Conservation (phyloP, 257 asterid genomes). For the Solanum sitiens region DNA sequence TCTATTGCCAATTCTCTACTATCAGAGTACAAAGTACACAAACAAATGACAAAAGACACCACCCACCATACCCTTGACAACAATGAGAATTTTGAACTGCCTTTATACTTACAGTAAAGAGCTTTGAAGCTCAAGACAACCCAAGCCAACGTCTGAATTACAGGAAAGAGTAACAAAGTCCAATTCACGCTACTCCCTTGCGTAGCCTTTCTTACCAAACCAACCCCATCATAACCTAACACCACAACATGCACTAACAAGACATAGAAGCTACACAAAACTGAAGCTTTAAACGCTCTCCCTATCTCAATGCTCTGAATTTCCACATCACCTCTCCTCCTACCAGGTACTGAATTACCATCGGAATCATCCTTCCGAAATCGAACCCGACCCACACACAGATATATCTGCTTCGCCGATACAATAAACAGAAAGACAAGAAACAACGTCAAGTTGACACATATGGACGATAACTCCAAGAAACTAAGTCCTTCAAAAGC, state of each 20-base stretch:
- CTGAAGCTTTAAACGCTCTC: conserved; percentile 44
- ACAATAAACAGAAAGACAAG: conserved; percentile 56
- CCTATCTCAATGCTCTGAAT: conserved; percentile 38
- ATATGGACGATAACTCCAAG: conserved; percentile 62
- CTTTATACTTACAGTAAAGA: conserved; percentile 45
- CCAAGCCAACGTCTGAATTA: conserved; percentile 60
- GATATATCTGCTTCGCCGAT: conserved; percentile 47
- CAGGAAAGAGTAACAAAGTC: conserved; percentile 47
- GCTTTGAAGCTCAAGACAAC: conserved; percentile 57
- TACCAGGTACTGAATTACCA: conserved; percentile 11
- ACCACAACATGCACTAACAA: conserved; percentile 48
- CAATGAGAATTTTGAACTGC: conserved; percentile 38
- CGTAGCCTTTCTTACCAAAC: conserved; percentile 25
- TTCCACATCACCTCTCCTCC: conserved; percentile 29
- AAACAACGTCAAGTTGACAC: conserved; percentile 65
- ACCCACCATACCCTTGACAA: conserved; percentile 82
- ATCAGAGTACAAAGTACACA: conserved; percentile 50
- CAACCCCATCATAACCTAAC: conserved; percentile 51
- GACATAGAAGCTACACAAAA: conserved; percentile 60
- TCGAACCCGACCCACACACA: conserved; percentile 54
- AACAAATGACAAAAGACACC: conserved; percentile 47
- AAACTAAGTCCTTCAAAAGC: conserved; percentile 34
- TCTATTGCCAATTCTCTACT: conserved; percentile 36
- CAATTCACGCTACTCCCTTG: conserved; percentile 22
- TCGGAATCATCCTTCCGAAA: conserved; percentile 37